phyloP scores from a whole-genome alignment of 805 yeast species.

The Kazachstania bromeliacearum region DNA sequence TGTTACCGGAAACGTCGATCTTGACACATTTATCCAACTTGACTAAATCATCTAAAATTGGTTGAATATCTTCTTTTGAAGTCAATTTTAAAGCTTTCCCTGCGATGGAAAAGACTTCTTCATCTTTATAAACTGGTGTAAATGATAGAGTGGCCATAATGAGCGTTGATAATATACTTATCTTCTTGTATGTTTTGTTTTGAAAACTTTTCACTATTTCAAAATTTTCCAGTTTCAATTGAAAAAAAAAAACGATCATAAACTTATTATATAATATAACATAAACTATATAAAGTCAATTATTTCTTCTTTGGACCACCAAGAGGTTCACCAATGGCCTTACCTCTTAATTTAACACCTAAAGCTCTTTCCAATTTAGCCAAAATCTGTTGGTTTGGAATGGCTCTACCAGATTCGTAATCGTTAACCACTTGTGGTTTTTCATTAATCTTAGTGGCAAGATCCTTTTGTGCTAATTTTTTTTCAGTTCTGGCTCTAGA shows the following conservation, averaged over 20 bases:
- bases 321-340: slow-evolving; percentile 86
- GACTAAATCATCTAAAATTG: slow-evolving; percentile 52
- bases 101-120: slow-evolving; percentile 48
- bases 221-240: no score
- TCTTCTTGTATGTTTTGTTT: no score
- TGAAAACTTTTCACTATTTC: no score
- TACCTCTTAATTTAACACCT: slow-evolving; percentile 93
- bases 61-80: slow-evolving; percentile 58
- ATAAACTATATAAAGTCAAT: no score
- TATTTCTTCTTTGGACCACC: slow-evolving; percentile 37
- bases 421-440: slow-evolving; percentile 93
- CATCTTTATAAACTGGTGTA: slow-evolving; percentile 34
- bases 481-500: slow-evolving; percentile 79
- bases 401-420: slow-evolving; percentile 93
- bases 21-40: slow-evolving; percentile 33
- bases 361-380: slow-evolving; percentile 88
- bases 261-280: no score
- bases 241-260: no score
- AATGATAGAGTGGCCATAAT: slow-evolving; percentile 36
- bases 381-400: slow-evolving; percentile 90
- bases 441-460: slow-evolving; percentile 92
- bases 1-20: slow-evolving; percentile 84
- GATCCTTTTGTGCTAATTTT: slow-evolving; percentile 86
- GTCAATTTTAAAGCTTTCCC: slow-evolving; percentile 74
- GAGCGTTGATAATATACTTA: no score